Conservation (phyloP, 805 yeast genomes). For the Saturnispora ahearnii region DNA sequence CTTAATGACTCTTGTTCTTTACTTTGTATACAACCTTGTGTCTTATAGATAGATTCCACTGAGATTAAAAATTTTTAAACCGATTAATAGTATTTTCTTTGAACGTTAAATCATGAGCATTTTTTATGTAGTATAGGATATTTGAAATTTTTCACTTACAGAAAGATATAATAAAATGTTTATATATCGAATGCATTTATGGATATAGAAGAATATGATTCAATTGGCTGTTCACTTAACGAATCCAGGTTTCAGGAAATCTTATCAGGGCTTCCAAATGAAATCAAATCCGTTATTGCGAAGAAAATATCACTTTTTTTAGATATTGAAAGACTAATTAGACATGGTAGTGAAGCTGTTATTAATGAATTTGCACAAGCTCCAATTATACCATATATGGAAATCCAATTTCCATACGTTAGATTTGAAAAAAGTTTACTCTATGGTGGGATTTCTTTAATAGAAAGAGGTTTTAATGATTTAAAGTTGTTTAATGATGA, state of each 20-base stretch:
- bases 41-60: not conserved
- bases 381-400: slow-evolving; percentile 7
- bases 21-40: not conserved
- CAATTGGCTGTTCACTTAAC: not conserved
- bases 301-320: not conserved
- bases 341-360: not conserved
- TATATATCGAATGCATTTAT: not conserved
- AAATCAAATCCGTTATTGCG: not conserved
- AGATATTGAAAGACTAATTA: slow-evolving; percentile 5
- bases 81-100: not conserved
- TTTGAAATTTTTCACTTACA: not conserved
- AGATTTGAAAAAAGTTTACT: not conserved
- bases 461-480: not conserved
- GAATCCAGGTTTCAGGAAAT: not conserved
- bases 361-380: not conserved
- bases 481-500: not conserved
- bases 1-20: not conserved
- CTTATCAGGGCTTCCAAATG: not conserved
- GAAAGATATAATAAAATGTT: not conserved
- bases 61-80: not conserved
- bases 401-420: slow-evolving; percentile 3
- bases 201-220: not conserved
- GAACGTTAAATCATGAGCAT: not conserved
- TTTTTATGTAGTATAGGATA: not conserved
- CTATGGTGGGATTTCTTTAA: slow-evolving; percentile 2